Base-by-base conservation (phyloP, 306 rosid genomes). In the Vigna unguiculata region DNA sequence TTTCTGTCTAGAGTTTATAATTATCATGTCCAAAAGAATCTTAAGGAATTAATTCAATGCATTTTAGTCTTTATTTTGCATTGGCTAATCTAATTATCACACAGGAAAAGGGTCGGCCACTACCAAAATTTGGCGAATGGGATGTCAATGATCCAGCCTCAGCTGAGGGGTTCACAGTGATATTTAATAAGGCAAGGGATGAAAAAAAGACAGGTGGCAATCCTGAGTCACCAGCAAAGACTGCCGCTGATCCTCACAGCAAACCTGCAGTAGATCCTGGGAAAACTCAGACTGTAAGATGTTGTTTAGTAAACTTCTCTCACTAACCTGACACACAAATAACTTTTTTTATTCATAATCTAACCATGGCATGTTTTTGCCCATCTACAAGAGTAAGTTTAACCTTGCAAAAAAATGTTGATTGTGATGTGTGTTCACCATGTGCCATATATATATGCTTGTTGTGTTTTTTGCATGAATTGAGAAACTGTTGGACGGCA, bases 41-140 rank as follows among this genome's bases (percentile, higher is more conserved):
- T 30, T 38, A 24, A 11, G 61, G 69, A 75, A 30, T 32, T 45
- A 17, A 52, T 68, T 13, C 9, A 41, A 4, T 51, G 38, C 46
- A 71, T 60, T 25, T 15, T 36, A 47, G 59, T 78, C 28, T 54
- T 43, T 74, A 21, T 63, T 64, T 16, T 21, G 68, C 68, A 70
- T 15, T 68, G 40, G 51, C 74, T 51, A 58, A 57, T 80, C 25
- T 78, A 78, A 47, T 62, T 78, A 53, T 78, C 57, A 25, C 75
- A 53, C 90, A 95, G 97, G 99, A 90, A 36, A 95, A 95, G 87
- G 99, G 99, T 69, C 93, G 72, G 74, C 97, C 99, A 53, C 91
- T 95, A 12, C 99, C 99, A 45, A 95, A 95, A 83, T 95, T 95
- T 74, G 99, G 99, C 75, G 99, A 92, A 84, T 95, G 99, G 99